Base-by-base conservation (phyloP, 225 moss, liverwort and hornwort species). In the Polytrichum commune region DNA sequence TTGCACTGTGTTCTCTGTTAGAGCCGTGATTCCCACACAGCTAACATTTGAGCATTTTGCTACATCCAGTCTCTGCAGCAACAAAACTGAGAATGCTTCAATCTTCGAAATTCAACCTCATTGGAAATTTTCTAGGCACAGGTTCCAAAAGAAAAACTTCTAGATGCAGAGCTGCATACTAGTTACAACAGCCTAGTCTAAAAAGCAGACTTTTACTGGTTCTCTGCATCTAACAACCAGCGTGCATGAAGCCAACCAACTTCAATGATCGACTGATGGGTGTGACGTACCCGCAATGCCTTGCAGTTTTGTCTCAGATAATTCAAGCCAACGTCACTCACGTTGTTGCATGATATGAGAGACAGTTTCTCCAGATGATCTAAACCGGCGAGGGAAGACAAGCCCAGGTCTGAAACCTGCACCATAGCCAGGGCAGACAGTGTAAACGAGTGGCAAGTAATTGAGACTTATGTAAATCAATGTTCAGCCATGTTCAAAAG, bases 311-410 rank as follows among this genome's bases (percentile, higher is more conserved):
- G 82, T 67, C 78, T 79, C 23, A 95, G 80, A 60, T 63, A 76
- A 35, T 71, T 72, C 9, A 95, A 77, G 25, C 88, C 90, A 20
- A 64, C 69, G 76, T 95, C 95, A 64, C 88, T 88, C 71, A 95
- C 86, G 46, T 81, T 84, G 62, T 77, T 85, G 75, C 93, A 95
- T 55, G 91, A 85, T 61, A 88, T 72, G 57, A 95, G 78, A 67
- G 83, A 76, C 8, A 95, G 86, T 53, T 74, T 83, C 76, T 83
- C 81, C 19, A 95, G 81, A 65, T 77, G 81, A 69, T 79, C 71
- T 73, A 95, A 79, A 54, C 10, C 26, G 65, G 85, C 72, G 5
- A 95, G 78, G 20, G 78, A 82, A 53, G 80, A 64, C 18, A 95
- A 74, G 27, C 90, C 89, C 27, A 57, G 65, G 28, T 83, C 81